phyloP scores from a whole-genome alignment of 2,329 filamentous ascomycete genomes.

The Fusarium setosum region DNA sequence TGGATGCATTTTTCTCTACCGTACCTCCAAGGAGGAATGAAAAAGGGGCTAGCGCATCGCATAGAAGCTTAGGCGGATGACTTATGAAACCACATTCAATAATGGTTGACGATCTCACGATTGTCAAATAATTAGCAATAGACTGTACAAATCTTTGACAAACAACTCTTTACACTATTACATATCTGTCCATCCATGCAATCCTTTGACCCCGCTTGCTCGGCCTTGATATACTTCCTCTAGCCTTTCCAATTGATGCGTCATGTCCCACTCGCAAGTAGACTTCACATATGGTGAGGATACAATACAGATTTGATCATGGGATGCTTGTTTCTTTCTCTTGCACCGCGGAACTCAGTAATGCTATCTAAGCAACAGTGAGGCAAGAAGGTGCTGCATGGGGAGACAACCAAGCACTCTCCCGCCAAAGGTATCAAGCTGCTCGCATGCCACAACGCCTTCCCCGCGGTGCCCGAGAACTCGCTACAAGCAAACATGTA shows the following conservation, averaged over 20 bases:
- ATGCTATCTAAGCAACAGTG: slow-evolving; percentile 43
- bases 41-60: background rate
- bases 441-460: slow-evolving; percentile 16
- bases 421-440: slow-evolving; percentile 27
- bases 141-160: slow-evolving; percentile 2
- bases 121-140: slow-evolving; percentile 4
- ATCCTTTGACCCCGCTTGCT: background rate
- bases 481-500: slow-evolving; percentile 34
- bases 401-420: slow-evolving; percentile 25
- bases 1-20: background rate
- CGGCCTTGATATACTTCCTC: background rate
- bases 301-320: slow-evolving; percentile 26
- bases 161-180: background rate
- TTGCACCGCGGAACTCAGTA: slow-evolving; percentile 42
- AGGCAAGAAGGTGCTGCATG: slow-evolving; percentile 28
- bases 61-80: slow-evolving; percentile 10
- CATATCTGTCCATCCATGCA: background rate
- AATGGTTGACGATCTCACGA: slow-evolving; percentile 1
- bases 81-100: slow-evolving; percentile 1
- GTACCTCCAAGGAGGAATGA: background rate
- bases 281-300: background rate
- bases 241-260: background rate
- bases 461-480: slow-evolving; percentile 25
- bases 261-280: background rate
- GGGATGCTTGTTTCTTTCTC: slow-evolving; percentile 37